Evolutionary conservation across 257 asterid species (phyloP).

Genomic region (Asclepias syriaca): DNA sequence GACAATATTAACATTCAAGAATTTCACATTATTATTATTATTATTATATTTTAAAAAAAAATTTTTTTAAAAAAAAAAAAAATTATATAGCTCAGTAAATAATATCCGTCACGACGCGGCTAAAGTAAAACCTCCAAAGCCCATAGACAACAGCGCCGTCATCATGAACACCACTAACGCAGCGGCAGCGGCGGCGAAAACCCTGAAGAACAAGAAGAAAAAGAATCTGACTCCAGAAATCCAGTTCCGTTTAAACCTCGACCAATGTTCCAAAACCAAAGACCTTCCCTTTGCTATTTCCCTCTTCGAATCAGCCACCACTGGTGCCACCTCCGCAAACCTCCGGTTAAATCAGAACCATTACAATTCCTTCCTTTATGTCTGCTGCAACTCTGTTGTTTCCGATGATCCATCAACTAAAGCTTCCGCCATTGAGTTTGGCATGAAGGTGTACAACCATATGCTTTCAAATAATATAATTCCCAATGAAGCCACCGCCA

Average conservation of each 20-base stretch:
- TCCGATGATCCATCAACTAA: slow-evolving; percentile 36
- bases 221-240: slow-evolving; percentile 62
- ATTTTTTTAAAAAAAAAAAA: no score
- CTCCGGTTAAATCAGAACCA: slow-evolving; percentile 46
- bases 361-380: slow-evolving; percentile 75
- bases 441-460: slow-evolving; percentile 50
- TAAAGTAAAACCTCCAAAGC: neutral
- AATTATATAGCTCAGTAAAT: neutral
- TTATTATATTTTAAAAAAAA: no score
- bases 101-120: neutral
- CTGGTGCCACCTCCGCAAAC: slow-evolving; percentile 23
- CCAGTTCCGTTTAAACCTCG: slow-evolving; percentile 68
- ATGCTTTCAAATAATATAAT: slow-evolving; percentile 30
- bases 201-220: slow-evolving; percentile 36
- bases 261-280: slow-evolving; percentile 58
- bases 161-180: slow-evolving; percentile 40
- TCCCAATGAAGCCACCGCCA: slow-evolving; percentile 79
- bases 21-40: no score
- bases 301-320: slow-evolving; percentile 56
- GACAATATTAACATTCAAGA: no score
- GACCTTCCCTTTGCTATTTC: slow-evolving; percentile 63
- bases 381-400: slow-evolving; percentile 61
- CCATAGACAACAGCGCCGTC: slow-evolving; percentile 17
- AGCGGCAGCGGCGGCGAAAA: neutral
- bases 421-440: slow-evolving; percentile 61